Percentiles rank a stretch among this genome's conserved stretches.
phyloP scores from a whole-genome alignment of 345 rosid species.

The Ceriops decandra region DNA sequence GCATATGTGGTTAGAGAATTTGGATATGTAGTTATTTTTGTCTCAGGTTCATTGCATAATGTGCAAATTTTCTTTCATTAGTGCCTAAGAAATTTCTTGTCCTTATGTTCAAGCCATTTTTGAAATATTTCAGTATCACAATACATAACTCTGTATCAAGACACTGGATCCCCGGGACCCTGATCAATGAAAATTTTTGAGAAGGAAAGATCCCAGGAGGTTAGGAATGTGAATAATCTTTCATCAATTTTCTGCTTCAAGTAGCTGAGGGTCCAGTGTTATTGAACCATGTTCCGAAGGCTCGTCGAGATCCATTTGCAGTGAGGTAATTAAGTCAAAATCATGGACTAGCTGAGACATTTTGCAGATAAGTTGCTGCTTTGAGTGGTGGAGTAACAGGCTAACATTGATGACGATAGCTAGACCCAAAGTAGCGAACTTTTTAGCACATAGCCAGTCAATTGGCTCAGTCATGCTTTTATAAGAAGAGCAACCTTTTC shows the following conservation, averaged over 20 bases:
- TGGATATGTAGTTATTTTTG: neutral
- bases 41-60: neutral
- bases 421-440: neutral
- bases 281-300: too few relatives aligned
- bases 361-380: too few relatives aligned
- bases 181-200: too few relatives aligned
- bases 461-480: slow-evolving; percentile 2
- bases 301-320: too few relatives aligned
- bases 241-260: too few relatives aligned
- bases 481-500: slow-evolving; percentile 1
- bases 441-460: neutral
- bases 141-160: neutral
- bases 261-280: too few relatives aligned
- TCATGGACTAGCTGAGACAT: too few relatives aligned
- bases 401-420: too few relatives aligned
- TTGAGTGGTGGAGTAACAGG: too few relatives aligned
- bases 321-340: too few relatives aligned
- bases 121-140: neutral
- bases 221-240: neutral
- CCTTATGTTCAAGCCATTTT: neutral
- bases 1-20: neutral
- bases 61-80: neutral
- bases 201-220: neutral
- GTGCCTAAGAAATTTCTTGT: neutral
- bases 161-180: too few relatives aligned